Base-by-base conservation (phyloP, 345 rosid species). In the Durio zibethinus region DNA sequence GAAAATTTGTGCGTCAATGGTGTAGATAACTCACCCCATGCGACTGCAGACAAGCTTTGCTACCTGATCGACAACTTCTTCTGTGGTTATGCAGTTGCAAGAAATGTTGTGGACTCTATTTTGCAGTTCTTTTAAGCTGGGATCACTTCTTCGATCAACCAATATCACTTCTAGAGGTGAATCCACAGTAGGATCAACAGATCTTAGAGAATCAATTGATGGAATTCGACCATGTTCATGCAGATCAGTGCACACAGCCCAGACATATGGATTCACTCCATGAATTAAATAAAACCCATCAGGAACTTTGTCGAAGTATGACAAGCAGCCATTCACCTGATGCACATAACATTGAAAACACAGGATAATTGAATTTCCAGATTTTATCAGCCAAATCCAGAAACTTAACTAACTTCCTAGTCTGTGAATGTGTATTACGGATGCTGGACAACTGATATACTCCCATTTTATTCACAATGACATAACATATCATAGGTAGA, bases 291-390 rank as follows among this genome's bases (percentile, higher is more conserved):
- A 97, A 88, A 97, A 94, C 38, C 99, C 98, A 90, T 97, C 98
- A 27, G 99, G 98, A 84, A 97, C 87, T 87, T 85, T 91, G 82
- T 94, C 97, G 36, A 83, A 88, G 83, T 97, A 97, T 23, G 99
- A 97, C 77, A 97, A 87, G 85, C 97, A 90, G 78, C 99, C 96
- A 87, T 88, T 97, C 75, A 94, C 98, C 98, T 97, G 92, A 79
- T 77, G 72, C 80, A 86, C 47, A 70, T 73, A 53, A 43, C 67
- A 72, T 74, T 70, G 69, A 72, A 68, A 48, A 82, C 50, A 79
- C 75, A 70, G 31, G 75, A 79, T 59, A 76, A 16, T 65, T 36
- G 21, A 45, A 74, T 53, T 62, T 48, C 18, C 57, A 68, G 36
- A 40, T 21, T 27, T 75, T 29, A 75, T 52, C 23, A 48, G 50